Percentiles rank a stretch among this genome's conserved stretches.
Conservation (phyloP, 176 grass and related monocot species). For the Alopecurus myosuroides region DNA sequence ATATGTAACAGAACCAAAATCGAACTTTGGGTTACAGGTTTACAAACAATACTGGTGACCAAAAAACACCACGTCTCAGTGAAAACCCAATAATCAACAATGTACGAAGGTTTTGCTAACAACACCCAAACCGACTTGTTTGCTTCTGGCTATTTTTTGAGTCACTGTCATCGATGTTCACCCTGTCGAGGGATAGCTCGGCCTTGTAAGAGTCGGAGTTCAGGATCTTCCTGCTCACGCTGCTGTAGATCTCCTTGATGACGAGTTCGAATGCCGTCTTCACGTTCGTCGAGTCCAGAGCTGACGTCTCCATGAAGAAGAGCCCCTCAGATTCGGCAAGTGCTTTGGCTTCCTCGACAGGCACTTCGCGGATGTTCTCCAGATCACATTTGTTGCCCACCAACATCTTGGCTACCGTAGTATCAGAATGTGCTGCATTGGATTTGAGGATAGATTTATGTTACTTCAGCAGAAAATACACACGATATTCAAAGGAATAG, state of each 20-base stretch:
- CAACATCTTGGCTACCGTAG: slow-evolving; percentile 73
- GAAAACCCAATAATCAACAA: slow-evolving; percentile 30
- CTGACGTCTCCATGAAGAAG: slow-evolving; percentile 94
- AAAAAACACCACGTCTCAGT: neutral
- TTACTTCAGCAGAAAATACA: neutral
- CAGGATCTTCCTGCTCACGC: slow-evolving; percentile 73
- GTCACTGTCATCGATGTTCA: slow-evolving; percentile 56
- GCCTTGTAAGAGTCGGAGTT: slow-evolving; percentile 80
- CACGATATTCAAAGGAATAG: neutral
- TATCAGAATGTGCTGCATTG: slow-evolving; percentile 82
- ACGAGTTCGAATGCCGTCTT: slow-evolving; percentile 73
- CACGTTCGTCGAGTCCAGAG: slow-evolving; percentile 77
- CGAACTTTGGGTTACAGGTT: slow-evolving; percentile 24
- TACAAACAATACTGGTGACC: slow-evolving; percentile 22
- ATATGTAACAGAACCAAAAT: slow-evolving; percentile 17
- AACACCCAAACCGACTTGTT: slow-evolving; percentile 53
- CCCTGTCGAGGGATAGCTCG: slow-evolving; percentile 71
- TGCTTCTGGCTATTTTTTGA: slow-evolving; percentile 53
- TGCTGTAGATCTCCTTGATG: slow-evolving; percentile 82
- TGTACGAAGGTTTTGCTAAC: slow-evolving; percentile 36
- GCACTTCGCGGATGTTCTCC: slow-evolving; percentile 67
- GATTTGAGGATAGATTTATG: neutral
- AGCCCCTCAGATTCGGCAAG: slow-evolving; percentile 70
- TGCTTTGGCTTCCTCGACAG: slow-evolving; percentile 66
- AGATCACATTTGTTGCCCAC: slow-evolving; percentile 89